Base-by-base conservation (phyloP, 345 rosid species). In the Gossypium arboreum region DNA sequence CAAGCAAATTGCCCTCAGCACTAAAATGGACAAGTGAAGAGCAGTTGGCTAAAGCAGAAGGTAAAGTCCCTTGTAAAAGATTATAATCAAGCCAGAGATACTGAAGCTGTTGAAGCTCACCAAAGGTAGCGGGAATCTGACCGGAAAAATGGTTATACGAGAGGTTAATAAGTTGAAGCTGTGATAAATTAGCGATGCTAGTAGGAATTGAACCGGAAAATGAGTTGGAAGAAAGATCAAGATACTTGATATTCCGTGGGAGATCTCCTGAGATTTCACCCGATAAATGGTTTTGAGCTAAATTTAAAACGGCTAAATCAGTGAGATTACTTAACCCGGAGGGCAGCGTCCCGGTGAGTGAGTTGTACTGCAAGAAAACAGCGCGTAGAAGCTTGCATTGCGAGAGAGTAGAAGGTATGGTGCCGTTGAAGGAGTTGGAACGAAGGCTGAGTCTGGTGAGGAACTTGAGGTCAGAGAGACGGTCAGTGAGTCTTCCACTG, bases 281-380 rank as follows among this genome's bases (percentile, higher is more conserved):
- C 48, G 94, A 87, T 73, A 93, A 89, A 58, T 77, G 78, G 83
- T 95, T 95, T 27, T 87, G 84, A 11, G 99, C 88, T 12, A 91
- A 85, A 59, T 87, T 89, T 29, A 95, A 78, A 18, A 87, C 81
- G 48, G 84, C 85, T 48, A 95, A 92, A 8, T 80, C 34, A 0
- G 93, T 85, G 57, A 92, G 89, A 69, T 91, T 92, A 54, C 73
- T 76, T 76, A 95, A 68, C 61, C 74, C 88, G 54, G 65, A 66
- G 1, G 99, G 97, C 7, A 95, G 82, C 20, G 71, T 75, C n/a
- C 98, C 99, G 83, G 94, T 84, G 84, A 93, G 83, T 17, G 93
- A 90, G 91, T 95, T 95, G 77, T 90, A 86, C 85, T 95, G 96
- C 56, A 95, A 84, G 80, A 86, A 95, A 27, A 93, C 81, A 57